A percentile compares a stretch with the other conserved stretches of the same genome.
Conservation (phyloP, 163 green algal species). For the Trebouxia gelatinosa region DNA sequence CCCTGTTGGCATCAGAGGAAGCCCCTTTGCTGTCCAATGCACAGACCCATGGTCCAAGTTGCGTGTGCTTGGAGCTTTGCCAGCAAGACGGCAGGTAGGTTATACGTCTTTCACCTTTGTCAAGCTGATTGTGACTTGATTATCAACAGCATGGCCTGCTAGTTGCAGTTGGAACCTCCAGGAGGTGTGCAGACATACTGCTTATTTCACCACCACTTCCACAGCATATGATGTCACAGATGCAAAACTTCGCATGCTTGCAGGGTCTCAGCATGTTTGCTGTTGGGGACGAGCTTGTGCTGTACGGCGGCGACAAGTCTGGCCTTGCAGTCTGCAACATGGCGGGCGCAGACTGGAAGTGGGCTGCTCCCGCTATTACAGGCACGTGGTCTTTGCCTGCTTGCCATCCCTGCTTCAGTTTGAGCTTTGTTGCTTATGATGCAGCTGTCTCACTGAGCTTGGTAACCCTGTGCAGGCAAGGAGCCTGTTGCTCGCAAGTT, state of each 20-base stretch:
- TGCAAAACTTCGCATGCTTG: too few species aligned
- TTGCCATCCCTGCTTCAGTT: background rate
- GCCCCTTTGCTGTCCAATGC: slow-evolving; percentile 66
- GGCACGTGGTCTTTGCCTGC: background rate
- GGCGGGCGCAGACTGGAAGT: slow-evolving; percentile 51
- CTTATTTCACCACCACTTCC: too few species aligned
- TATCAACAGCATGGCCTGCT: too few species aligned
- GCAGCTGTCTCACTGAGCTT: background rate
- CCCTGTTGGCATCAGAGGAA: slow-evolving; percentile 66
- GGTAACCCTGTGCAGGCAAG: slow-evolving; percentile 11
- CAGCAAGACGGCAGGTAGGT: slow-evolving; percentile 40
- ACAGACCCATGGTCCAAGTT: slow-evolving; percentile 69
- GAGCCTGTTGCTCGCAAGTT: slow-evolving; percentile 40
- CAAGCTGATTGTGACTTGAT: background rate
- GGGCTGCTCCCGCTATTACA: slow-evolving; percentile 36
- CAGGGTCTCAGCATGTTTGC: slow-evolving; percentile 53
- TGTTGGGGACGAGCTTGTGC: slow-evolving; percentile 59
- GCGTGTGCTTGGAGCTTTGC: slow-evolving; percentile 59
- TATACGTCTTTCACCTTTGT: background rate
- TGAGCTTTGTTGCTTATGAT: background rate
- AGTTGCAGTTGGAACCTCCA: too few species aligned
- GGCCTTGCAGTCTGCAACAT: slow-evolving; percentile 61
- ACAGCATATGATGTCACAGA: too few species aligned
- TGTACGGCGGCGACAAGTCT: slow-evolving; percentile 72
- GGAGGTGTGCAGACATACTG: too few species aligned